phyloP scores from a whole-genome alignment of 768 basidiomycete genomes.

The Myochromella boudieri region DNA sequence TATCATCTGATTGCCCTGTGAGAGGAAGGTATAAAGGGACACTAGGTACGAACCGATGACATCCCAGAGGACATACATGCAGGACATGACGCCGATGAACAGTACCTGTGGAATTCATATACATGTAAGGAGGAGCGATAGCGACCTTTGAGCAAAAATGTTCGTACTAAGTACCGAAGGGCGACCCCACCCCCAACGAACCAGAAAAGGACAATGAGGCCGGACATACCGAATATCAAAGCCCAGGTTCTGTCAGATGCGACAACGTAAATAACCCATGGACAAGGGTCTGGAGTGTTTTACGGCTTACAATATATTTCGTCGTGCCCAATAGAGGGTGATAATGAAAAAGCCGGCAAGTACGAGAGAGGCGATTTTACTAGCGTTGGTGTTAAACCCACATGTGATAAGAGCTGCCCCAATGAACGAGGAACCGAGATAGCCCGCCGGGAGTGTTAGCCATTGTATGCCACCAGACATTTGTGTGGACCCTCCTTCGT shows the following conservation, averaged over 20 bases:
- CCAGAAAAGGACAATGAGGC: constrained; percentile 81
- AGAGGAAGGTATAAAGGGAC: background rate
- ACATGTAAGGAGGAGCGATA: background rate
- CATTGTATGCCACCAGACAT: constrained; percentile 87
- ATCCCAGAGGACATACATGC: constrained; percentile 87
- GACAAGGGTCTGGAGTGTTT: background rate
- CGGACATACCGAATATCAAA: constrained; percentile 77
- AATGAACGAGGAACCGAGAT: constrained; percentile 83
- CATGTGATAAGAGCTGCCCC: constrained; percentile 86
- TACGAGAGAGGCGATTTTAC: constrained; percentile 78
- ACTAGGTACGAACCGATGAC: constrained; percentile 64
- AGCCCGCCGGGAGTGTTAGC: constrained; percentile 80
- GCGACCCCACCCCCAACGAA: constrained; percentile 75
- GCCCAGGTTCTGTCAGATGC: constrained; percentile 61
- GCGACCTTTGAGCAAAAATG: background rate
- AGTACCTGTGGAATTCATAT: constrained; percentile 42
- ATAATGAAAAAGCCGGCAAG: constrained; percentile 85
- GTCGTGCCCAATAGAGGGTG: constrained; percentile 86
- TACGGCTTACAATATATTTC: constrained; percentile 67
- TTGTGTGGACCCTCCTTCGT: constrained; percentile 83
- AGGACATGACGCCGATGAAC: constrained; percentile 86
- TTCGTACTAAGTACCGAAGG: constrained; percentile 70
- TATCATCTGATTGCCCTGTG: constrained; percentile 66
- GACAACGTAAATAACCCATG: background rate
- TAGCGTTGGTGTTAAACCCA: constrained; percentile 86